Conservation (phyloP, 2,329 filamentous ascomycete genomes). For the Zasmidium cellare region DNA sequence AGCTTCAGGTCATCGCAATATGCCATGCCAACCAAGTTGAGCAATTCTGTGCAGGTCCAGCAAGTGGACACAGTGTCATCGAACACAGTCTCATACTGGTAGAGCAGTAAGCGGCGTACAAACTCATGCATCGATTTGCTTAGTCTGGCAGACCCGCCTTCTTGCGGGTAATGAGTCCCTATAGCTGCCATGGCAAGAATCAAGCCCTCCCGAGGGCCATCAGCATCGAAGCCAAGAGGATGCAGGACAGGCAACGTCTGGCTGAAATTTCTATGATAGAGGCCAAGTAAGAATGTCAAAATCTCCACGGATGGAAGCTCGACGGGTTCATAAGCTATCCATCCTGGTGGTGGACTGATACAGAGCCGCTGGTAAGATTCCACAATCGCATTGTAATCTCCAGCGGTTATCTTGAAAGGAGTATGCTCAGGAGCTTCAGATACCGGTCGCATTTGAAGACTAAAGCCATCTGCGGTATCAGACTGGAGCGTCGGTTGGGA, state of each 20-base stretch:
- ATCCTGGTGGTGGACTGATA: slow-evolving; percentile 7
- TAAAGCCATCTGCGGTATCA: neutral
- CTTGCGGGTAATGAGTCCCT: slow-evolving; percentile 27
- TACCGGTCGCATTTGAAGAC: neutral
- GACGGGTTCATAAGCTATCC: slow-evolving; percentile 20
- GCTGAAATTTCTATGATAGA: slow-evolving; percentile 33
- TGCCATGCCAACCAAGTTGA: slow-evolving; percentile 15
- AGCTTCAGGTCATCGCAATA: slow-evolving; percentile 13
- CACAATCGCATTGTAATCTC: slow-evolving; percentile 15
- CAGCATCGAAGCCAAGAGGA: slow-evolving; percentile 18
- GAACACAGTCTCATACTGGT: slow-evolving; percentile 3
- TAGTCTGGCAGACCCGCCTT: slow-evolving; percentile 1
- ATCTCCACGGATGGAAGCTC: slow-evolving; percentile 26
- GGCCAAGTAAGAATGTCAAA: slow-evolving; percentile 26
- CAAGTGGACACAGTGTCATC: neutral
- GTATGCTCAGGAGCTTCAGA: neutral
- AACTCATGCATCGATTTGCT: slow-evolving; percentile 21
- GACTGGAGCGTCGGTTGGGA: neutral
- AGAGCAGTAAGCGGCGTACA: slow-evolving; percentile 12
- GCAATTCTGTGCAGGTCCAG: slow-evolving; percentile 5
- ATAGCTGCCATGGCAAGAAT: slow-evolving; percentile 31
- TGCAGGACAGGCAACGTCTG: slow-evolving; percentile 34
- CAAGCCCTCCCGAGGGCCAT: slow-evolving; percentile 22
- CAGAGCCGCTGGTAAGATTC: slow-evolving; percentile 16
- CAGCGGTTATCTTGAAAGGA: neutral